A percentile compares a stretch with the other conserved stretches of the same genome.
Conservation (phyloP, 495 filamentous ascomycete species). For the Aspergillus steynii region DNA sequence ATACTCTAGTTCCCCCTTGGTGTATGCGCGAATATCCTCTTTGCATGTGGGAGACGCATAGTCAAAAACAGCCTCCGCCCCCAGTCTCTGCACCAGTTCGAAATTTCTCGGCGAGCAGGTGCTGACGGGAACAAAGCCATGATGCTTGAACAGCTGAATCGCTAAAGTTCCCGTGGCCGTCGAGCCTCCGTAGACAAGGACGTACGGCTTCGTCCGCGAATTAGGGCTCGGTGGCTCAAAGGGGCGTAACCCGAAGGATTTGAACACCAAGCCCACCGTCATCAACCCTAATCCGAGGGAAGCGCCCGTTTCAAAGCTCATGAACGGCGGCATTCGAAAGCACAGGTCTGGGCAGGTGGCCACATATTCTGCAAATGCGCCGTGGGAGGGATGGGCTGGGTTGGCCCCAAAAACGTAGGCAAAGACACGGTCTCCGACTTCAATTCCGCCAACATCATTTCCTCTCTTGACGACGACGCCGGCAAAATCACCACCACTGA, state of each 20-base stretch:
- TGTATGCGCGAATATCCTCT: constrained; percentile 40
- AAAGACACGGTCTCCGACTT: constrained; percentile 27
- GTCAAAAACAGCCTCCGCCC: constrained; percentile 56
- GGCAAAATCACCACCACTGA: not conserved
- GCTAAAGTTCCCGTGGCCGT: constrained; percentile 47
- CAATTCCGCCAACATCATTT: not conserved
- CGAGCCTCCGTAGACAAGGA: constrained; percentile 48
- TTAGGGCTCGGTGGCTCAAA: not conserved
- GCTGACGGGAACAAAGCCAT: constrained; percentile 46
- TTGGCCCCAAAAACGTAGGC: constrained; percentile 23
- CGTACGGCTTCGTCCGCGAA: constrained; percentile 11
- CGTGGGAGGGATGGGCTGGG: constrained; percentile 11
- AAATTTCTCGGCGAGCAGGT: constrained; percentile 60
- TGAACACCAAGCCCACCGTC: constrained; percentile 10
- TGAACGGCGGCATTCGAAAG: constrained; percentile 17
- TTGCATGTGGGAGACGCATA: constrained; percentile 47
- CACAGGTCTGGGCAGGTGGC: constrained; percentile 11
- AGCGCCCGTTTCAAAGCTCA: constrained; percentile 22
- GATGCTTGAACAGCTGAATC: constrained; percentile 43
- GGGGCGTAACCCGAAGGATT: not conserved
- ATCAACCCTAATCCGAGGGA: constrained; percentile 18
- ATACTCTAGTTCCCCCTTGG: constrained; percentile 36
- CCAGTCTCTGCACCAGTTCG: constrained; percentile 49
- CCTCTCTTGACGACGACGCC: not conserved
- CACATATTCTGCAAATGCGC: constrained; percentile 33